phyloP scores from a whole-genome alignment of 805 yeast genomes.

The Wickerhamomyces bisporus region DNA sequence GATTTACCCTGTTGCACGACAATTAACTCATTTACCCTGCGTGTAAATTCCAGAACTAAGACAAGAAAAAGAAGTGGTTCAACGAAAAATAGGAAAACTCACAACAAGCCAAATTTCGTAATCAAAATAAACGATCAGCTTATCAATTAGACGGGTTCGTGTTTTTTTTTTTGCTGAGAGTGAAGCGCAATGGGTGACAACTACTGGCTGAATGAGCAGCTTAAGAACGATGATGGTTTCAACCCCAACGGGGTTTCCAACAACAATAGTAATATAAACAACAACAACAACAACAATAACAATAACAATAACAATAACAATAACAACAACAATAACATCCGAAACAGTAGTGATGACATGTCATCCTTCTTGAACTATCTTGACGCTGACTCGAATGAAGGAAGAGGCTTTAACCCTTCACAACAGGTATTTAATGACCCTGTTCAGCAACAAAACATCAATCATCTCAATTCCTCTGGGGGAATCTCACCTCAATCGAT shows the following conservation, averaged over 20 bases:
- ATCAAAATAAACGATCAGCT: not conserved
- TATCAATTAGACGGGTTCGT: too few relatives aligned
- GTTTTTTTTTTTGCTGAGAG: not conserved
- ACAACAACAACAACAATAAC: too few relatives aligned
- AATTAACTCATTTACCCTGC: too few relatives aligned
- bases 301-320: slow-evolving; percentile 18
- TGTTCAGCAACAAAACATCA: not conserved
- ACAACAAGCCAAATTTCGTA: not conserved
- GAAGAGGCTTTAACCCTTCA: not conserved
- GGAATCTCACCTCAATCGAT: slow-evolving; percentile 21
- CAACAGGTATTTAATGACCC: not conserved
- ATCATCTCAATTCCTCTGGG: slow-evolving; percentile 1
- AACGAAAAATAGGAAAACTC: not conserved
- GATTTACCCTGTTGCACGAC: too few relatives aligned
- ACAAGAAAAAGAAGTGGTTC: too few relatives aligned
- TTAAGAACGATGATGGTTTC: slow-evolving; percentile 20
- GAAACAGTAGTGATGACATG: slow-evolving; percentile 27
- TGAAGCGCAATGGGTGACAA: slow-evolving; percentile 19
- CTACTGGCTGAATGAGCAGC: slow-evolving; percentile 24
- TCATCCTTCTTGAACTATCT: slow-evolving; percentile 46
- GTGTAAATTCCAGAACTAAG: not conserved
- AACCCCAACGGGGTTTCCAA: too few relatives aligned
- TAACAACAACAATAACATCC: slow-evolving; percentile 10
- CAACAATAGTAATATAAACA: too few relatives aligned
- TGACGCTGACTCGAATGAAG: slow-evolving; percentile 27